Conservation (phyloP, 345 rosid species). For the Corymbia maculata region DNA sequence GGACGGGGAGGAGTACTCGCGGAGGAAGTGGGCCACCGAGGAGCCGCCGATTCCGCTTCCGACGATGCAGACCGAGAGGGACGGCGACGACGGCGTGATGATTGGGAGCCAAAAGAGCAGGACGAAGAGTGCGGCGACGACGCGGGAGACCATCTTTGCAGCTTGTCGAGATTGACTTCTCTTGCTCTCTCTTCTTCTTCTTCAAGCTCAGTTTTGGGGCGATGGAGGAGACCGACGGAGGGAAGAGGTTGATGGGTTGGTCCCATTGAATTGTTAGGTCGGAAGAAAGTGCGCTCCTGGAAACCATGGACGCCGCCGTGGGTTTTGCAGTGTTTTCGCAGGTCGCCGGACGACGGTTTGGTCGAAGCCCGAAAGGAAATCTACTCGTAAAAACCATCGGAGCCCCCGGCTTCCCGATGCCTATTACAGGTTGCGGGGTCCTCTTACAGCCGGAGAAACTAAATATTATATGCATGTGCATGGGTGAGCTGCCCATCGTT, state of each 20-base stretch:
- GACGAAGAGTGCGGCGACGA: background rate
- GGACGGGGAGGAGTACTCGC: conserved; percentile 27
- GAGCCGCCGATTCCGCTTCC: conserved; percentile 89
- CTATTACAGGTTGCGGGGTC: background rate
- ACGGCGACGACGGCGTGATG: background rate
- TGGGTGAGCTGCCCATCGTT: background rate
- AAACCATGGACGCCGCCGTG: background rate
- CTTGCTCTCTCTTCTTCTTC: background rate
- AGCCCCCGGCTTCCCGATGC: background rate
- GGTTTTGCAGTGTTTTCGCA: background rate
- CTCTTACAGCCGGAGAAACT: background rate
- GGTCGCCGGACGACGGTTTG: background rate
- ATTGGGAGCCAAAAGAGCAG: conserved; percentile 7
- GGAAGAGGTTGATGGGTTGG: background rate
- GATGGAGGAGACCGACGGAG: background rate
- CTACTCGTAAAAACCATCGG: background rate
- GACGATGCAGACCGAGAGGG: conserved; percentile 55
- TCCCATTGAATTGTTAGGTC: background rate
- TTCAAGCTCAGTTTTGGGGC: background rate
- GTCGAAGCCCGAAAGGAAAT: background rate
- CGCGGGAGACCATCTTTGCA: background rate
- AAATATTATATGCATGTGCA: background rate
- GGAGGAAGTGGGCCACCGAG: conserved; percentile 83
- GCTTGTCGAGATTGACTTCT: background rate
- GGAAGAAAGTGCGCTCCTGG: background rate